Conservation (phyloP, 306 rosid species). For the Crataegus laevigata region DNA sequence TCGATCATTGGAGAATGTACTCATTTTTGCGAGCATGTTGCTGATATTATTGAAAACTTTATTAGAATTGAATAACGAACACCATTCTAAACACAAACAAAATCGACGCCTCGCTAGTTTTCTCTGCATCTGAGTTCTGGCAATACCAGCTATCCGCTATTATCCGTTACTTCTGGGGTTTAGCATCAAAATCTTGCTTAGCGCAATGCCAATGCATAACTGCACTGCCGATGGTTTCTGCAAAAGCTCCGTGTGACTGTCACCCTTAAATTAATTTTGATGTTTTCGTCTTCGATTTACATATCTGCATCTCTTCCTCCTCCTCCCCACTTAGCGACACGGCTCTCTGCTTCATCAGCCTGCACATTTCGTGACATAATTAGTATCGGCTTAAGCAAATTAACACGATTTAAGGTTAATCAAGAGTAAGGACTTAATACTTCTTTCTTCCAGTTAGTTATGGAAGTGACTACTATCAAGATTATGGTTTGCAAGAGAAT, state of each 20-base stretch:
- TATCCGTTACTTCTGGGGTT: not conserved
- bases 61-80: too few relatives aligned
- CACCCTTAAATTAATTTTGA: not conserved
- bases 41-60: too few relatives aligned
- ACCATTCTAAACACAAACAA: not conserved
- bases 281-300: not conserved
- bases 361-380: conserved; percentile 18
- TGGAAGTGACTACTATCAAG: conserved; percentile 40
- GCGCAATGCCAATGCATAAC: not conserved
- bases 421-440: conserved; percentile 6
- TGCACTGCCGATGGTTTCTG: not conserved
- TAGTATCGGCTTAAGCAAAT: not conserved
- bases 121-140: not conserved
- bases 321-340: conserved; percentile 75
- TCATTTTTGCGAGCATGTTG: too few relatives aligned
- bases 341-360: conserved; percentile 69
- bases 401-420: not conserved
- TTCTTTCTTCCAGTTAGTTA: conserved; percentile 67
- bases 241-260: not conserved
- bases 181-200: not conserved
- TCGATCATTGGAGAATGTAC: too few relatives aligned
- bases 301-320: conserved; percentile 23
- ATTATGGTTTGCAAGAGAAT: conserved; percentile 54
- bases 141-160: not conserved
- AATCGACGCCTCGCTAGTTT: not conserved